phyloP scores from a whole-genome alignment of 2,329 filamentous ascomycete genomes.

The Aspergillus quadricinctus region DNA sequence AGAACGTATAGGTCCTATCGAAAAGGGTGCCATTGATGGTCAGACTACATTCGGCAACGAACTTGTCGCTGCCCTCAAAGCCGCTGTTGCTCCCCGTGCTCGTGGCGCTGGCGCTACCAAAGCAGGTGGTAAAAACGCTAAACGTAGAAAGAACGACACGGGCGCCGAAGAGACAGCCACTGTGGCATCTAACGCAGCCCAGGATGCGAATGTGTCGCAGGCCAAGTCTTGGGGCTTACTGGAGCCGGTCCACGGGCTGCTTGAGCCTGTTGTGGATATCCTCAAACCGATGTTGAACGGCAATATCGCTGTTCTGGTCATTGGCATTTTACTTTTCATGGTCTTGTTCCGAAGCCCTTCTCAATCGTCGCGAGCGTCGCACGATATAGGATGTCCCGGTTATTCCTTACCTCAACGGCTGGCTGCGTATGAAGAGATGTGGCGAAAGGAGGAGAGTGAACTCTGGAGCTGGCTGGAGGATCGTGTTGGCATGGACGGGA shows the following conservation, averaged over 20 bases:
- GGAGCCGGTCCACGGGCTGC: conserved; percentile 68
- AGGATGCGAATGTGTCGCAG: conserved; percentile 34
- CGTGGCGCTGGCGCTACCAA: conserved; percentile 48
- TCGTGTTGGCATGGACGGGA: conserved; percentile 66
- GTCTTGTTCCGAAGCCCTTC: conserved; percentile 61
- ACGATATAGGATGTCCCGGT: conserved; percentile 36
- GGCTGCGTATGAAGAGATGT: conserved; percentile 88
- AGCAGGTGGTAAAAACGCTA: conserved; percentile 54
- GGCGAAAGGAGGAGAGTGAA: conserved; percentile 80
- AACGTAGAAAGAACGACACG: conserved; percentile 54
- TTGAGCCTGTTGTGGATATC: conserved; percentile 67
- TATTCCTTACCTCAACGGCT: conserved; percentile 59
- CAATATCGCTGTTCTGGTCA: conserved; percentile 71
- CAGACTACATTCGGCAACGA: conserved; percentile 80
- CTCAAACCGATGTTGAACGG: conserved; percentile 67
- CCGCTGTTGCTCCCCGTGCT: conserved; percentile 64
- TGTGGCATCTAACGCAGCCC: conserved; percentile 43
- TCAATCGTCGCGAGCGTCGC: conserved; percentile 30
- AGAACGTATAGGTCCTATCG: conserved; percentile 70
- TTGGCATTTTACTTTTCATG: conserved; percentile 68
- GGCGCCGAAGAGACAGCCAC: conserved; percentile 34
- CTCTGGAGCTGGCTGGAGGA: conserved; percentile 94
- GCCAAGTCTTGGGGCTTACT: conserved; percentile 68
- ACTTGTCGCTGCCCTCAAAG: conserved; percentile 68
- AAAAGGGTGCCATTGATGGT: conserved; percentile 90